These are phyloP conservation scores for Cladobotryum mycophilum DNA, from an alignment of 2,329 filamentous ascomycete genomes.

Conservation along the genomic window DNA sequence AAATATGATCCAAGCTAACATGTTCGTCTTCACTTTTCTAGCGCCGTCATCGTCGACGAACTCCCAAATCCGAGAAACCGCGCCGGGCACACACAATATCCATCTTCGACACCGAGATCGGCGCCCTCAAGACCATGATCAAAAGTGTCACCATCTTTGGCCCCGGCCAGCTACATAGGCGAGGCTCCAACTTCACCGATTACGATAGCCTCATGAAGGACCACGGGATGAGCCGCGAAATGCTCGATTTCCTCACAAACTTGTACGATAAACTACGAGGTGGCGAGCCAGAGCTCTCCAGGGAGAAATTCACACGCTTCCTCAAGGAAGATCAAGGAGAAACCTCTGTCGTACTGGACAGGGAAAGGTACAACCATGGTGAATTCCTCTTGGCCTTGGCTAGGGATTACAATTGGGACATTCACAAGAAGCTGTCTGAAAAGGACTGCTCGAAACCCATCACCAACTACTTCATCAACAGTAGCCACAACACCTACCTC, in stretches of 20 bases:
- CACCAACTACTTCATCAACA: slow-evolving; percentile 89
- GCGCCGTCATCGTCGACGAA: slow-evolving; percentile 14
- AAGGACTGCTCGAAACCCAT: slow-evolving; percentile 62
- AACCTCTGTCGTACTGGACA: slow-evolving; percentile 24
- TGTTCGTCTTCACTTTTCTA: slow-evolving; percentile 5
- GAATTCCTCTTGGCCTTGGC: slow-evolving; percentile 48
- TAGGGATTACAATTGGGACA: slow-evolving; percentile 37
- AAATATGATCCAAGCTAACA: slow-evolving; percentile 3
- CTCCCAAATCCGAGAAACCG: slow-evolving; percentile 16
- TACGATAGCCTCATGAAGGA: slow-evolving; percentile 21
- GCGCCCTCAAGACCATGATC: slow-evolving; percentile 28
- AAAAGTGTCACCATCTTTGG: slow-evolving; percentile 26
- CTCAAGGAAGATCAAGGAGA: slow-evolving; percentile 46
- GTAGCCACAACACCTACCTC: slow-evolving; percentile 91
- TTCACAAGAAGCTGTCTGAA: slow-evolving; percentile 36
- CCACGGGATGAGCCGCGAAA: slow-evolving; percentile 37
- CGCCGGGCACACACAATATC: slow-evolving; percentile 32
- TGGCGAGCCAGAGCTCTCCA: slow-evolving; percentile 23
- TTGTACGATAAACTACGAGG: slow-evolving; percentile 42
- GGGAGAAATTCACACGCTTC: slow-evolving; percentile 40
- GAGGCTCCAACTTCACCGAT: slow-evolving; percentile 4
- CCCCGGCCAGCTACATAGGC: slow-evolving; percentile 9
- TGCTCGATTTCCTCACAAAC: slow-evolving; percentile 41
- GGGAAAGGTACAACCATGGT: slow-evolving; percentile 38
- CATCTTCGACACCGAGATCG: slow-evolving; percentile 28